Evolutionary conservation across 176 grass and related monocot genomes (phyloP).

Genomic region (Aegilops sharonensis): DNA sequence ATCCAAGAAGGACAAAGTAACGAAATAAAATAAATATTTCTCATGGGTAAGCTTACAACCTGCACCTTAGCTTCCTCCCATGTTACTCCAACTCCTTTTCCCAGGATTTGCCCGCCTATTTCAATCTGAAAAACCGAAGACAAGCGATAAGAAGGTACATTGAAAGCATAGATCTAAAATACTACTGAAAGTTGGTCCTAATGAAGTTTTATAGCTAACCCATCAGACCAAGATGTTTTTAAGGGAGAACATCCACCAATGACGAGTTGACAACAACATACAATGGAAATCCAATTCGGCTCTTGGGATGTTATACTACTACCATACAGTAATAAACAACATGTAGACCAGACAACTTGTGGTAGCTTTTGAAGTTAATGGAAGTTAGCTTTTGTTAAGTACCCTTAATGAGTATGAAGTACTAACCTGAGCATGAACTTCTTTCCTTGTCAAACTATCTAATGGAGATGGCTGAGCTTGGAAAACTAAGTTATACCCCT

Average conservation of each 20-base stretch:
- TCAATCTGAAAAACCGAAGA: constrained; percentile 55
- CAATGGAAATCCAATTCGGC: neutral
- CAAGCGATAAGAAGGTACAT: neutral
- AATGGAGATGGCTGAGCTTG: constrained; percentile 45
- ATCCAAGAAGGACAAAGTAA: constrained; percentile 10
- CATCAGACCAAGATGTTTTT: neutral
- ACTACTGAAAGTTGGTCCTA: neutral
- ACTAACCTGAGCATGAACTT: constrained; percentile 65
- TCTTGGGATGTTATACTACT: neutral
- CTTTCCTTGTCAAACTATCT: constrained; percentile 46
- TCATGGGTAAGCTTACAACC: constrained; percentile 38
- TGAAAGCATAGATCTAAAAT: neutral
- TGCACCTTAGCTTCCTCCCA: constrained; percentile 88
- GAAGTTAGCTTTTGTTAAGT: neutral
- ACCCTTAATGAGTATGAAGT: constrained; percentile 18
- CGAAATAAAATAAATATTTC: constrained; percentile 5
- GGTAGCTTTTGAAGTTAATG: neutral
- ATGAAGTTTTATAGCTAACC: constrained; percentile 1
- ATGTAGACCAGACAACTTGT: neutral
- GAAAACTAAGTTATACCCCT: constrained; percentile 76
- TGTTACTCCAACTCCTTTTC: constrained; percentile 55
- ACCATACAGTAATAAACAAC: neutral
- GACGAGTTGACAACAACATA: neutral
- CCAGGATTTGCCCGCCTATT: constrained; percentile 63
- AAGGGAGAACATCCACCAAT: neutral